These are phyloP conservation scores for Taiozyma sp. DNA, from an alignment of 1,139 yeast species.

Conservation along the genomic window DNA sequence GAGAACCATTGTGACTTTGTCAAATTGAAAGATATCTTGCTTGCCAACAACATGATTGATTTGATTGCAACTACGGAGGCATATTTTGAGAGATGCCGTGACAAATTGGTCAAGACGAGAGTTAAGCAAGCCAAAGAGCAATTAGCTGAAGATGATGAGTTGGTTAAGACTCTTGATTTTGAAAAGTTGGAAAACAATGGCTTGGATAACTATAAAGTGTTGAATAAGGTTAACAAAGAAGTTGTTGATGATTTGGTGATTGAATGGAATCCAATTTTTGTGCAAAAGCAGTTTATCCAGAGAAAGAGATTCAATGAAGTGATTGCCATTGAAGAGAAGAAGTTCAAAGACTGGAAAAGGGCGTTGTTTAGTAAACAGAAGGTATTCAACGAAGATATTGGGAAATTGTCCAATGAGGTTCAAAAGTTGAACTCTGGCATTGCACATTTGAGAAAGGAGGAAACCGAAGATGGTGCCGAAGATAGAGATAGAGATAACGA, in stretches of 20 bases:
- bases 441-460: background rate
- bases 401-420: constrained; percentile 38
- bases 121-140: constrained; percentile 30
- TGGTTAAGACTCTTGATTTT: constrained; percentile 21
- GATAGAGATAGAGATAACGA: background rate
- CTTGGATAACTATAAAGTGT: constrained; percentile 31
- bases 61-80: constrained; percentile 52
- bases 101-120: constrained; percentile 37
- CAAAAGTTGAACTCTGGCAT: constrained; percentile 21
- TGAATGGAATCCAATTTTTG: constrained; percentile 44
- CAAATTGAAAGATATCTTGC: constrained; percentile 45
- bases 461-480: too few relatives aligned
- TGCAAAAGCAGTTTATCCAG: constrained; percentile 40
- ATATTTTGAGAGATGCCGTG: constrained; percentile 53
- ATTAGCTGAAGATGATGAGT: constrained; percentile 18
- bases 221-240: constrained; percentile 35
- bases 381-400: constrained; percentile 52
- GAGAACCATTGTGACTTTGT: constrained; percentile 58
- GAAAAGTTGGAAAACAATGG: constrained; percentile 28
- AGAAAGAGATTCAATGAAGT: constrained; percentile 45
- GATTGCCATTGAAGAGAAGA: constrained; percentile 49
- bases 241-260: constrained; percentile 36
- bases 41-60: constrained; percentile 54
- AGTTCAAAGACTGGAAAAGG: constrained; percentile 63
- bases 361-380: constrained; percentile 54